Base-by-base conservation (phyloP, 2,329 filamentous ascomycete species). In the Cryphonectria naterciae region DNA sequence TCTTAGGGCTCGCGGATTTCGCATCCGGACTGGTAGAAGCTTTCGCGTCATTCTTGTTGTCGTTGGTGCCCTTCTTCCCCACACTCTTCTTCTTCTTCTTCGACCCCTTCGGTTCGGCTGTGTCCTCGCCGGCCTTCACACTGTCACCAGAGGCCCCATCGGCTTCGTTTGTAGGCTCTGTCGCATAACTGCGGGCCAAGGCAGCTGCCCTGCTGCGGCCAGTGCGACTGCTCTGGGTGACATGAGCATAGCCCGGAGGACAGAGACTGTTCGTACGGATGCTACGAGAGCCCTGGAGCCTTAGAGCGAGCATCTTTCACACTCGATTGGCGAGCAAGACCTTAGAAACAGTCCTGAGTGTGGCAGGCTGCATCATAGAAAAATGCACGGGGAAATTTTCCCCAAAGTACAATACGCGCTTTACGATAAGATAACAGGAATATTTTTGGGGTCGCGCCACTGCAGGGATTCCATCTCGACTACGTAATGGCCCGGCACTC, bases 251-350 rank as follows among this genome's bases (percentile, higher is more conserved):
- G 61, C 67, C 68, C 62, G 67, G 52, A 19, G 64, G 41, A 49
- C 68, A 52, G 2, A 70, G 35, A 37, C 39, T 54, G 6, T 37
- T 68, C 54, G 61, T 46, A 17, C 61, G 65, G 49, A 73, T 70
- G 68, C 67, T 64, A 64, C 65, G 70, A 68, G 68, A 49, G 70
- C 72, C 70, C 46, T 66, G 66, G 25, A 67, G 46, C 39, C 70
- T 67, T 49, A 68, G 22, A 17, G 67, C 43, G 49, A 73, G 68
- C 72, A 73, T 73, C 49, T n/a, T 72, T 61, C 6, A 68, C 66
- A 35, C 66, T 60, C 28, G n/a, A 37, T 68, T 60, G 66, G 49
- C 58, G 58, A 41, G 60, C 22, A 65, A 39, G 17, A 52, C 58
- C 4, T 41, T 65, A 17, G 32, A 4, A 43, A 37, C 22, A 39